Evolutionary conservation across 192 early-diverging fungal species (phyloP).

Genomic region (Coemansia sp.): DNA sequence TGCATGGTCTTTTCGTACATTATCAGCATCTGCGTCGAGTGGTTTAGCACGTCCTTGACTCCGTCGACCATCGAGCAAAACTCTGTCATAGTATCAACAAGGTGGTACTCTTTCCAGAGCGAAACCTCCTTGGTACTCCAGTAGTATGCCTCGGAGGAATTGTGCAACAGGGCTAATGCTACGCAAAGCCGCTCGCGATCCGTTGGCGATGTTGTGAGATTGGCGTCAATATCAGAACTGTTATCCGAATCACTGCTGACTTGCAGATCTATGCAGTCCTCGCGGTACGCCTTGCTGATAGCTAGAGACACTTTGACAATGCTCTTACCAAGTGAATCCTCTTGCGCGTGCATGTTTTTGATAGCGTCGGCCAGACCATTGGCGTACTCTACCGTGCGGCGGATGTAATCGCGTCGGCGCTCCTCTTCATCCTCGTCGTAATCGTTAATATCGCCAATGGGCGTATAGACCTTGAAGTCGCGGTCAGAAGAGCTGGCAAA

Average conservation of each 20-base stretch:
- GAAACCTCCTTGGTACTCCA: constrained; percentile 48
- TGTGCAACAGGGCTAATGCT: constrained; percentile 36
- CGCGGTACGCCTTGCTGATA: constrained; percentile 29
- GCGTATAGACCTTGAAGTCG: constrained; percentile 37
- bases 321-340: constrained; percentile 35
- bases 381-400: constrained; percentile 28
- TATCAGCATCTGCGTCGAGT: constrained; percentile 43
- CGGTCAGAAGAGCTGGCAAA: constrained; percentile 31
- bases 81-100: constrained; percentile 40
- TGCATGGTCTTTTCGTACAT: constrained; percentile 48
- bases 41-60: constrained; percentile 44
- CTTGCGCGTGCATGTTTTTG: constrained; percentile 32
- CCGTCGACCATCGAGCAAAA: constrained; percentile 38
- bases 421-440: constrained; percentile 53
- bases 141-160: constrained; percentile 40
- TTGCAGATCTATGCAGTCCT: constrained; percentile 8
- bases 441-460: constrained; percentile 45
- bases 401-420: constrained; percentile 43
- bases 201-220: not conserved
- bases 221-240: not conserved
- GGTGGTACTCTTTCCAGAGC: constrained; percentile 43
- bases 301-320: constrained; percentile 32
- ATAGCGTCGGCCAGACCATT: constrained; percentile 26
- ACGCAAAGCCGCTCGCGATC: constrained; percentile 37
- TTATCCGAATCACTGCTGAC: not conserved